Conservation (phyloP, 495 filamentous ascomycete species). For the Neurospora discreta region DNA sequence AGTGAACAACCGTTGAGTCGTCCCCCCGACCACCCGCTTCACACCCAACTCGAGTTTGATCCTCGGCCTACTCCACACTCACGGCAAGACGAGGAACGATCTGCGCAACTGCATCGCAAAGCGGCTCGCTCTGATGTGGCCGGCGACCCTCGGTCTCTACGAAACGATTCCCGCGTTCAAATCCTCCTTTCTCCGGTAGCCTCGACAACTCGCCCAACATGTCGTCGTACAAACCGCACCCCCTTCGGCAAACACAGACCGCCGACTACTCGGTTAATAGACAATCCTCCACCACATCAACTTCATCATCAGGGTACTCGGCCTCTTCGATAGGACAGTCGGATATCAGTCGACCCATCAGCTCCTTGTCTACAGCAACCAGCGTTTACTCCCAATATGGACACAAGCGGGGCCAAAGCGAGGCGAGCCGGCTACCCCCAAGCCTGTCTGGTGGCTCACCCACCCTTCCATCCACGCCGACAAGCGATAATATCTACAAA, state of each 20-base stretch:
- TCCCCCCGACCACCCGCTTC: neutral
- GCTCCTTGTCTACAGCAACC: conserved; percentile 57
- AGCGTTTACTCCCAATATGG: conserved; percentile 43
- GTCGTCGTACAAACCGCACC: conserved; percentile 40
- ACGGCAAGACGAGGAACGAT: neutral
- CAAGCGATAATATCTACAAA: conserved; percentile 50
- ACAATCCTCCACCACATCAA: conserved; percentile 69
- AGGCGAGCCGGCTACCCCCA: conserved; percentile 41
- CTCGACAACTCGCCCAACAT: neutral
- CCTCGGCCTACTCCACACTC: neutral
- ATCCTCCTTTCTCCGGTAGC: conserved; percentile 13
- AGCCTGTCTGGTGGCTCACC: conserved; percentile 21
- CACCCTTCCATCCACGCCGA: conserved; percentile 32
- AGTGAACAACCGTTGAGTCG: neutral
- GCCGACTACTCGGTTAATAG: conserved; percentile 53
- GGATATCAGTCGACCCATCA: conserved; percentile 61
- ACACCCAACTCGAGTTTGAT: neutral
- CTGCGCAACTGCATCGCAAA: conserved; percentile 1
- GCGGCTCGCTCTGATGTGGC: conserved; percentile 11
- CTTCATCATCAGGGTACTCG: conserved; percentile 67
- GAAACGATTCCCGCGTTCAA: neutral
- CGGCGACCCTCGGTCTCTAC: conserved; percentile 1
- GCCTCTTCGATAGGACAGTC: conserved; percentile 50
- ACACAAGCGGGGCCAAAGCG: conserved; percentile 71
- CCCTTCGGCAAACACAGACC: conserved; percentile 54